These are phyloP conservation scores for Leptographium radiaticola DNA, from an alignment of 2,329 filamentous ascomycete species.

Conservation along the genomic window DNA sequence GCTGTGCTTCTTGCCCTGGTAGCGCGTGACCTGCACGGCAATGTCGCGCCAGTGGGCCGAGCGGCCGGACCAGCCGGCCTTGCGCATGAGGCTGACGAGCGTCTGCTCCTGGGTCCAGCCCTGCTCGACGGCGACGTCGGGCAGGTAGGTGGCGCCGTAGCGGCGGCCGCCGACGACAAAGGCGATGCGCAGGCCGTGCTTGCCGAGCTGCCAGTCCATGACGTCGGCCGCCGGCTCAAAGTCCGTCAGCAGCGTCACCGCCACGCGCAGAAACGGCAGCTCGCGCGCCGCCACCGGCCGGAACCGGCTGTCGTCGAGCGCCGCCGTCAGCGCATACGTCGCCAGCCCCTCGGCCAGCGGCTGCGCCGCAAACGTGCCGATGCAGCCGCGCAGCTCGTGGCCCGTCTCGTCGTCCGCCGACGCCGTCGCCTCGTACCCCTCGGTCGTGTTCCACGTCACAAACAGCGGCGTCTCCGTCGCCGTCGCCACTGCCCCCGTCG, in stretches of 20 bases:
- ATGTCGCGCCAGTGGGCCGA: slow-evolving; percentile 68
- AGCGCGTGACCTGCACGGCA: slow-evolving; percentile 65
- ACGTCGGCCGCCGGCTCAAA: slow-evolving; percentile 62
- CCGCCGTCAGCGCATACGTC: slow-evolving; percentile 73
- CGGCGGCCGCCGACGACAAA: slow-evolving; percentile 63
- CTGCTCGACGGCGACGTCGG: slow-evolving; percentile 83
- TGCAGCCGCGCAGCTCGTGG: slow-evolving; percentile 76
- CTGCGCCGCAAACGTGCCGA: slow-evolving; percentile 80
- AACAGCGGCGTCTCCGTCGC: slow-evolving; percentile 63
- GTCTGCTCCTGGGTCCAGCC: slow-evolving; percentile 94
- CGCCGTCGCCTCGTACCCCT: slow-evolving; percentile 19
- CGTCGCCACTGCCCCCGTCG: slow-evolving; percentile 16
- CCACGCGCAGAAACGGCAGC: slow-evolving; percentile 45
- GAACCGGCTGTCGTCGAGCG: slow-evolving; percentile 51
- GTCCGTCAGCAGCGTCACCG: slow-evolving; percentile 71
- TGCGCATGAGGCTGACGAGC: slow-evolving; percentile 77
- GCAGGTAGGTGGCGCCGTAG: slow-evolving; percentile 74
- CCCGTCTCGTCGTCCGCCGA: slow-evolving; percentile 30
- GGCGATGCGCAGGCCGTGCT: slow-evolving; percentile 74
- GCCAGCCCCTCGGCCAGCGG: slow-evolving; percentile 60
- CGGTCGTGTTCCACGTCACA: slow-evolving; percentile 81
- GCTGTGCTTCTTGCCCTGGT: slow-evolving; percentile 70
- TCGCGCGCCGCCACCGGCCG: slow-evolving; percentile 38
- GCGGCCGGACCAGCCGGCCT: slow-evolving; percentile 84
- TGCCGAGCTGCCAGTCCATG: slow-evolving; percentile 77